Conservation (phyloP, 345 rosid species). For the Populus nigra region DNA sequence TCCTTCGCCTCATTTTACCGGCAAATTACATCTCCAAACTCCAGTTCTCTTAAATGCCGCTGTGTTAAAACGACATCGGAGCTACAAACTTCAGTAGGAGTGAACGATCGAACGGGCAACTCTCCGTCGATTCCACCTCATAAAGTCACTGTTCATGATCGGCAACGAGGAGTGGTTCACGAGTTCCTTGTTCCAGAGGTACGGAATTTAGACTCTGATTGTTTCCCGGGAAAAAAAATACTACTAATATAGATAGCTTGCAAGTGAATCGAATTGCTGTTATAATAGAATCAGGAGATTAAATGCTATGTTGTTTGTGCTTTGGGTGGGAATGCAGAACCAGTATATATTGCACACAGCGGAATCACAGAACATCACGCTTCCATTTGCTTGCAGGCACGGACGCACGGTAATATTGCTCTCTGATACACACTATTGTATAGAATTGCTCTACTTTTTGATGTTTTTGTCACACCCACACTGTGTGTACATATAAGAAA, state of each 20-base stretch:
- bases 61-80: slow-evolving; percentile 36
- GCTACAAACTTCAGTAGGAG: slow-evolving; percentile 45
- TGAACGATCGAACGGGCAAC: slow-evolving; percentile 27
- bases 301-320: not conserved
- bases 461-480: too few relatives aligned
- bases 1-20: slow-evolving; percentile 25
- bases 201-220: not conserved
- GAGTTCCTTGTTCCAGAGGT: slow-evolving; percentile 91
- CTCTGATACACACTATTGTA: slow-evolving; percentile 6
- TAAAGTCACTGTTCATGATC: slow-evolving; percentile 80
- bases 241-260: too few relatives aligned
- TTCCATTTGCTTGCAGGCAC: slow-evolving; percentile 98
- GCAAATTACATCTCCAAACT: slow-evolving; percentile 5
- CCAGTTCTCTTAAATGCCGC: slow-evolving; percentile 25
- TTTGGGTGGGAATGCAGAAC: slow-evolving; percentile 44
- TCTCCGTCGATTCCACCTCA: slow-evolving; percentile 52
- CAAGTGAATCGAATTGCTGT: too few relatives aligned
- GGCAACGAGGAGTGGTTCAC: slow-evolving; percentile 72
- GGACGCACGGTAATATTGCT: slow-evolving; percentile 85
- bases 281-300: not conserved
- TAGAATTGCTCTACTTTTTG: too few relatives aligned
- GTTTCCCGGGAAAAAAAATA: too few relatives aligned
- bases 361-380: slow-evolving; percentile 71
- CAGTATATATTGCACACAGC: slow-evolving; percentile 90
- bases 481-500: too few relatives aligned